phyloP scores from a whole-genome alignment of 2,329 filamentous ascomycete species.

The Cryphonectria carpinicola region DNA sequence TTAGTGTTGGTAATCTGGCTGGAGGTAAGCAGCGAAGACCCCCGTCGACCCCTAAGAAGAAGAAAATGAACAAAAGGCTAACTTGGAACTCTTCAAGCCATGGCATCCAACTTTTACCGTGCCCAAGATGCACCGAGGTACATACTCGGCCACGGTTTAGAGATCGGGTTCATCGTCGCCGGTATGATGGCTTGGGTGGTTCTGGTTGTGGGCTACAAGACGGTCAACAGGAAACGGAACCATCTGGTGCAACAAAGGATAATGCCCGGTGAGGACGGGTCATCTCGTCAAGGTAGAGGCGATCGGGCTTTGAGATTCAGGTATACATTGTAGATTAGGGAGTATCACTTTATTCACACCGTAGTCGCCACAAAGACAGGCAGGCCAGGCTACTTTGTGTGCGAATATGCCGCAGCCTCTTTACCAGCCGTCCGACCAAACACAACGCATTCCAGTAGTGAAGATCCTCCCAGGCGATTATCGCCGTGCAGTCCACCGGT shows the following conservation, averaged over 20 bases:
- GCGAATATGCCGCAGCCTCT: constrained; percentile 43
- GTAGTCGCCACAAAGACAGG: not conserved
- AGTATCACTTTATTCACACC: not conserved
- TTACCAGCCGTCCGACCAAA: constrained; percentile 63
- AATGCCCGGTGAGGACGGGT: not conserved
- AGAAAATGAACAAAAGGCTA: not conserved
- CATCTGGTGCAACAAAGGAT: not conserved
- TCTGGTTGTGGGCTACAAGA: constrained; percentile 55
- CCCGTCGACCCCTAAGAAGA: no score
- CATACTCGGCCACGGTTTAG: constrained; percentile 53
- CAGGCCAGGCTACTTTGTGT: not conserved
- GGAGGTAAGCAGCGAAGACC: constrained; percentile 35
- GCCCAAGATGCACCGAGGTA: constrained; percentile 52
- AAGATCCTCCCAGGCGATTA: constrained; percentile 97
- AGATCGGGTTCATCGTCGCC: constrained; percentile 51
- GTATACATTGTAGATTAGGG: not conserved
- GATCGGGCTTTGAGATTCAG: not conserved
- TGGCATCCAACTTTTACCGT: constrained; percentile 74
- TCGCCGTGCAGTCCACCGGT: constrained; percentile 77
- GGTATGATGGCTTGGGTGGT: constrained; percentile 50
- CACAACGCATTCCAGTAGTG: constrained; percentile 93
- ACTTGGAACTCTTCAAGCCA: constrained; percentile 46
- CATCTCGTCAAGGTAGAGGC: not conserved
- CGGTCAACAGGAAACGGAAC: constrained; percentile 62
- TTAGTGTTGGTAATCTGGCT: constrained; percentile 62